phyloP scores from a whole-genome alignment of 768 basidiomycete species.

The Russula virescens region DNA sequence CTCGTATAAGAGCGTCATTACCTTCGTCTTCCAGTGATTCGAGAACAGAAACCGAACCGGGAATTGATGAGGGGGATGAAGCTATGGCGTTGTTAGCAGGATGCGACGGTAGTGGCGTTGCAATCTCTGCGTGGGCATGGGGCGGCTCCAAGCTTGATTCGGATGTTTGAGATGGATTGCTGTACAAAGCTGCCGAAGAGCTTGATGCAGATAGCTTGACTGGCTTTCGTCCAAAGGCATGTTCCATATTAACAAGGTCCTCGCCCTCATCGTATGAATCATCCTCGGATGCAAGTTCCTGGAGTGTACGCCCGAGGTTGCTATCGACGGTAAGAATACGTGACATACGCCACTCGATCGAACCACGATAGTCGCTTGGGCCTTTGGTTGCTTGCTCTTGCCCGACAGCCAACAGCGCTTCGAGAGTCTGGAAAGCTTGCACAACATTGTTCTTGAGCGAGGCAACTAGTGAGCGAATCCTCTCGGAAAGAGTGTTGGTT shows the following conservation, averaged over 20 bases:
- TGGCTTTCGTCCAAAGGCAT: slow-evolving; percentile 40
- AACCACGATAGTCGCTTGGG: slow-evolving; percentile 64
- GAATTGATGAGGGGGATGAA: background rate
- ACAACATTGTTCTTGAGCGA: slow-evolving; percentile 53
- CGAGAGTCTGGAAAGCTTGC: slow-evolving; percentile 52
- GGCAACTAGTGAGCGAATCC: slow-evolving; percentile 37
- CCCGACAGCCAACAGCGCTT: slow-evolving; percentile 55
- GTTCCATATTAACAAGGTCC: slow-evolving; percentile 55
- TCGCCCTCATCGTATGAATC: slow-evolving; percentile 38
- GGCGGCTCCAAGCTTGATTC: slow-evolving; percentile 28
- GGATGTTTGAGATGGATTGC: slow-evolving; percentile 27
- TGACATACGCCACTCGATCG: slow-evolving; percentile 74
- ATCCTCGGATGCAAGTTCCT: slow-evolving; percentile 32
- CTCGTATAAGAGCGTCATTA: slow-evolving; percentile 2
- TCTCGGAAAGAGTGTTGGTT: slow-evolving; percentile 10
- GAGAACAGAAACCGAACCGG: slow-evolving; percentile 16
- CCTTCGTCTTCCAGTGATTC: slow-evolving; percentile 26
- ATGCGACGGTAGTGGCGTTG: slow-evolving; percentile 16
- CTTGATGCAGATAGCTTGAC: slow-evolving; percentile 18
- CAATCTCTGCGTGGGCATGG: slow-evolving; percentile 12
- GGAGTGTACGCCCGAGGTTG: slow-evolving; percentile 35
- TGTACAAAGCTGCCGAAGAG: slow-evolving; percentile 26
- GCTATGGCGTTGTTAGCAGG: background rate
- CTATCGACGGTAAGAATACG: slow-evolving; percentile 57
- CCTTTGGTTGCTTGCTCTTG: slow-evolving; percentile 67